Conservation (phyloP, 345 rosid genomes). For the Citrus australasica region DNA sequence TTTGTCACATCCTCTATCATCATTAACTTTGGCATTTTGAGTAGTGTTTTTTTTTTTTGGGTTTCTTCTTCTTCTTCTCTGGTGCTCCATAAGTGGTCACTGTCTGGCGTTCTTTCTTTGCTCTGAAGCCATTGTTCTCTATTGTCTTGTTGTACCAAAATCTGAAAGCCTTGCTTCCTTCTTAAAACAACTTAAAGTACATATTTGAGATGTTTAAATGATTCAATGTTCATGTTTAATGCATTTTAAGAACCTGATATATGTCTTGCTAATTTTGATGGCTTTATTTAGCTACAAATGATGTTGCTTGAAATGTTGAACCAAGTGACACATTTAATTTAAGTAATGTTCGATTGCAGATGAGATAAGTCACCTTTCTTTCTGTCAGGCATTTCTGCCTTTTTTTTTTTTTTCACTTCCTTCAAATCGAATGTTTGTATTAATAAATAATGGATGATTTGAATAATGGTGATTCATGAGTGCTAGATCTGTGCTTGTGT, state of each 20-base stretch:
- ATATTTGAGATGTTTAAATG: background rate
- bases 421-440: too few relatives aligned
- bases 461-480: background rate
- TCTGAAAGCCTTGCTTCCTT: background rate
- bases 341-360: background rate
- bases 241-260: background rate
- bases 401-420: background rate
- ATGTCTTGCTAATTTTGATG: slow-evolving; percentile 1
- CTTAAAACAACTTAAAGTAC: background rate
- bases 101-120: background rate
- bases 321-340: background rate
- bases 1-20: background rate
- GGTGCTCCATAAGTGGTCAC: background rate
- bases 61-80: background rate
- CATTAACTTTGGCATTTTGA: background rate
- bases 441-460: background rate
- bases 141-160: background rate
- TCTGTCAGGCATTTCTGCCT: too few relatives aligned
- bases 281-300: background rate
- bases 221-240: background rate
- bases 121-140: background rate
- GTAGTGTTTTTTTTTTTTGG: background rate
- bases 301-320: background rate
- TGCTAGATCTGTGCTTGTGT: background rate
- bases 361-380: background rate